Evolutionary conservation across 2,329 filamentous ascomycete genomes (phyloP).

Genomic region (Eutypa lata): DNA sequence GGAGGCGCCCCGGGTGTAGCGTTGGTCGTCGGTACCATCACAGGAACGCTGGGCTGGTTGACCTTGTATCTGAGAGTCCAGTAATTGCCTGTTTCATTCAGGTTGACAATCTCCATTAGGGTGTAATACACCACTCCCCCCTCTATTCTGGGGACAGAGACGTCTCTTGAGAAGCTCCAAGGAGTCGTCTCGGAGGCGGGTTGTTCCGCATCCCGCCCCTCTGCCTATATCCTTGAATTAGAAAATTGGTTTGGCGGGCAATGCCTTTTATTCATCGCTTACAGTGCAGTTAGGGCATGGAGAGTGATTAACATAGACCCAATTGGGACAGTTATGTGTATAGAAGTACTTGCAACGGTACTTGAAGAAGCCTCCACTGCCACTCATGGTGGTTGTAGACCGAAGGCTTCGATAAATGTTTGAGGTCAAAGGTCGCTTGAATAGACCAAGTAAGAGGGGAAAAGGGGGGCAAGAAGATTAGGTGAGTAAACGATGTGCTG

Average conservation of each 20-base stretch:
- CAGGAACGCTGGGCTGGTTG: slow-evolving; percentile 20
- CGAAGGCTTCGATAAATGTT: neutral
- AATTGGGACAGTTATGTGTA: slow-evolving; percentile 49
- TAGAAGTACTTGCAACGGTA: slow-evolving; percentile 55
- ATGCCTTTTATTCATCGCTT: slow-evolving; percentile 22
- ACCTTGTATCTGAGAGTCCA: slow-evolving; percentile 36
- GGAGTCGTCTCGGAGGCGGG: slow-evolving; percentile 20
- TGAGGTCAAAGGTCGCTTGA: neutral
- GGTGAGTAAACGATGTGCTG: slow-evolving; percentile 12
- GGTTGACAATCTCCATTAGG: slow-evolving; percentile 42
- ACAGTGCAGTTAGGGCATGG: slow-evolving; percentile 49
- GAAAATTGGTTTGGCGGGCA: slow-evolving; percentile 7
- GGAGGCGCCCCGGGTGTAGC: slow-evolving; percentile 20
- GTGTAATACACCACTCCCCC: slow-evolving; percentile 46
- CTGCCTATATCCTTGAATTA: slow-evolving; percentile 34
- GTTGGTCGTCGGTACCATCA: slow-evolving; percentile 20
- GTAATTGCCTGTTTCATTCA: slow-evolving; percentile 33
- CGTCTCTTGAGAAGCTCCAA: slow-evolving; percentile 34
- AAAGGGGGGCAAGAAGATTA: slow-evolving; percentile 2
- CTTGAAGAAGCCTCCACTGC: slow-evolving; percentile 47
- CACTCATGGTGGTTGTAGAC: slow-evolving; percentile 28
- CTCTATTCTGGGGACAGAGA: slow-evolving; percentile 43
- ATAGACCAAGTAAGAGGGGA: slow-evolving; percentile 1
- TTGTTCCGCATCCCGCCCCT: slow-evolving; percentile 44
- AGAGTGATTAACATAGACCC: slow-evolving; percentile 51